These are phyloP conservation scores for Phaffia tasmanica DNA, from an alignment of 768 basidiomycete species.

Conservation along the genomic window DNA sequence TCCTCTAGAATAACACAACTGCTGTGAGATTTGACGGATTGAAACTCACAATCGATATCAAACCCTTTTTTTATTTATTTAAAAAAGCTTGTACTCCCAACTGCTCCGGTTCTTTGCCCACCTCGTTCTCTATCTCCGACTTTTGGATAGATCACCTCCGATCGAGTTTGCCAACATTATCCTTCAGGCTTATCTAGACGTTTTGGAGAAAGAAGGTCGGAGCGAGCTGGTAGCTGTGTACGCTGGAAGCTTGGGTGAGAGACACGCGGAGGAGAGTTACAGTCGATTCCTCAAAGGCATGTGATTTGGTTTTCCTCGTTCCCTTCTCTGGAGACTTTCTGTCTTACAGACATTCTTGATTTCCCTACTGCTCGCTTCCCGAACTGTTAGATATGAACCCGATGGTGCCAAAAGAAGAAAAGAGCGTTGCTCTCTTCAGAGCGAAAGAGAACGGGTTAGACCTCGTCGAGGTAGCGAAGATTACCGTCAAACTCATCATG, in stretches of 20 bases:
- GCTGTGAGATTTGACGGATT: background rate
- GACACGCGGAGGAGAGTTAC: slow-evolving; percentile 77
- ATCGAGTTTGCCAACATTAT: slow-evolving; percentile 66
- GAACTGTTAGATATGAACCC: slow-evolving; percentile 35
- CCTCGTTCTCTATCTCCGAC: slow-evolving; percentile 72
- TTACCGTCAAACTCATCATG: slow-evolving; percentile 55
- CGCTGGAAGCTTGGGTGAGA: slow-evolving; percentile 76
- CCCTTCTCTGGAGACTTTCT: background rate
- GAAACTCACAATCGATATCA: background rate
- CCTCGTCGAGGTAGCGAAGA: slow-evolving; percentile 62
- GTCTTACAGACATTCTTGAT: background rate
- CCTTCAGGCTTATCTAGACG: slow-evolving; percentile 74
- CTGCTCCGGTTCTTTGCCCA: slow-evolving; percentile 73
- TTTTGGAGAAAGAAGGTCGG: slow-evolving; percentile 72
- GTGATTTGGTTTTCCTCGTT: slow-evolving; percentile 14
- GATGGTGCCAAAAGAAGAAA: slow-evolving; percentile 45
- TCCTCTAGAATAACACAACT: background rate
- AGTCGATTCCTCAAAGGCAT: slow-evolving; percentile 65
- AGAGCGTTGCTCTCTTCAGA: slow-evolving; percentile 57
- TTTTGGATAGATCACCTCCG: slow-evolving; percentile 65
- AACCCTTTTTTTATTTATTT: background rate
- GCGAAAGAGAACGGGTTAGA: slow-evolving; percentile 79
- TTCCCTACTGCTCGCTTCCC: background rate
- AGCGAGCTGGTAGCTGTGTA: slow-evolving; percentile 86
- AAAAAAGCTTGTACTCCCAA: slow-evolving; percentile 43